phyloP scores from a whole-genome alignment of 306 rosid species.

The Rosa persica region DNA sequence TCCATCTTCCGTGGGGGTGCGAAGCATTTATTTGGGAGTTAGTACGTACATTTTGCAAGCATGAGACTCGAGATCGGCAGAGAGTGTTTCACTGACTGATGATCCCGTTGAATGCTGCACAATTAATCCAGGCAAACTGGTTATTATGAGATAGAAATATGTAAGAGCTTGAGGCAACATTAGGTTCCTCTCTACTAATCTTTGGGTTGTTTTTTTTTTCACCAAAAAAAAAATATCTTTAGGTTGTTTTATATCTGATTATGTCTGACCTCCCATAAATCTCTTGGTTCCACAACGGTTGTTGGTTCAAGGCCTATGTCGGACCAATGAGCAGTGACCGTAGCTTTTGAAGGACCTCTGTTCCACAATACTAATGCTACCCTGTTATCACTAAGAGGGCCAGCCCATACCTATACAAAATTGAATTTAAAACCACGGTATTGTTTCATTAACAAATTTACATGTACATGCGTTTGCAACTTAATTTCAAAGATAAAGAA shows the following conservation, averaged over 20 bases:
- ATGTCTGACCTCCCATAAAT: constrained; percentile 67
- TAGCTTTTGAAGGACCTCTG: constrained; percentile 51
- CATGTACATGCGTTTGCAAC: too few species aligned
- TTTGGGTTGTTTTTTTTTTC: too few species aligned
- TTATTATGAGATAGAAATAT: not conserved
- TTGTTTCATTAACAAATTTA: too few species aligned
- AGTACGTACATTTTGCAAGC: constrained; percentile 70
- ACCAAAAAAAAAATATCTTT: too few species aligned
- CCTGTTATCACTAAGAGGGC: constrained; percentile 53
- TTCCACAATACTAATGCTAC: constrained; percentile 64
- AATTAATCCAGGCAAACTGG: not conserved
- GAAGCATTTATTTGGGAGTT: constrained; percentile 29
- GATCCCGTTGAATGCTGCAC: constrained; percentile 60
- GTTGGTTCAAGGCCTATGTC: constrained; percentile 49
- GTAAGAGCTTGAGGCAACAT: not conserved
- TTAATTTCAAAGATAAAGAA: too few species aligned
- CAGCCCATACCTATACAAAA: constrained; percentile 58
- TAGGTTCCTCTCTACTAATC: not conserved
- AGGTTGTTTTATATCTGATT: not conserved
- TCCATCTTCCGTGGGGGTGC: not conserved
- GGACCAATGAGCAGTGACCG: constrained; percentile 58
- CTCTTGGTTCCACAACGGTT: constrained; percentile 46
- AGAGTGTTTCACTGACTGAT: constrained; percentile 33
- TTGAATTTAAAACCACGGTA: too few species aligned
- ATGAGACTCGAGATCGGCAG: constrained; percentile 54